These are phyloP conservation scores for Monosporozyma siamensis DNA, from an alignment of 805 yeast species.

Conservation along the genomic window DNA sequence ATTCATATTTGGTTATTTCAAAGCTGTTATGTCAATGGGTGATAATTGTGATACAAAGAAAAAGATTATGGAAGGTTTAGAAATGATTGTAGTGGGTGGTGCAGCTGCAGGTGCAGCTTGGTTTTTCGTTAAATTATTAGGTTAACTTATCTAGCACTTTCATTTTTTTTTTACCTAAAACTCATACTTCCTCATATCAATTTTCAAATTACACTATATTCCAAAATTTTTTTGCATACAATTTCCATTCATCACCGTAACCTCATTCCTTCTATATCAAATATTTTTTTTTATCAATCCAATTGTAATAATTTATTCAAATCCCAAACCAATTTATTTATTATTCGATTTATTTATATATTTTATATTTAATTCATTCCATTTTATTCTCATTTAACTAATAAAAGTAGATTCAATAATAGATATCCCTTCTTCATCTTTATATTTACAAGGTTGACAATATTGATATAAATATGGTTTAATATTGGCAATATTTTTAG, in stretches of 20 bases:
- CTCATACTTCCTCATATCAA: no score
- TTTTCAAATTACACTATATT: no score
- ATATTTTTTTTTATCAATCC: not conserved
- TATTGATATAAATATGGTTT: slow-evolving; percentile 81
- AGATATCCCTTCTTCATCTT: slow-evolving; percentile 52
- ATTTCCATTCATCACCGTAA: no score
- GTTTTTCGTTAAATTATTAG: slow-evolving; percentile 77
- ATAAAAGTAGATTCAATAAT: slow-evolving; percentile 78
- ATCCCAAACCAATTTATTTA: not conserved
- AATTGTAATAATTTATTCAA: not conserved
- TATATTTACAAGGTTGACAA: slow-evolving; percentile 48
- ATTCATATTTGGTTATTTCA: slow-evolving; percentile 77
- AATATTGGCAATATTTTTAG: slow-evolving; percentile 73
- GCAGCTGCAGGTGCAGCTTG: slow-evolving; percentile 96
- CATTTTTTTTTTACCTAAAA: no score
- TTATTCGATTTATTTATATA: not conserved
- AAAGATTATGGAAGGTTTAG: slow-evolving; percentile 69
- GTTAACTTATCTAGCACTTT: slow-evolving; percentile 8
- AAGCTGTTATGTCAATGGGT: slow-evolving; percentile 80
- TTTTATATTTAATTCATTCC: not conserved
- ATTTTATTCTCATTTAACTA: slow-evolving; percentile 7
- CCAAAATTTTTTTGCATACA: no score
- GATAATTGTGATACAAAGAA: slow-evolving; percentile 52
- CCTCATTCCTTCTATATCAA: not conserved
- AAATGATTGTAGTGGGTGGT: slow-evolving; percentile 95